Evolutionary conservation across 2,329 filamentous ascomycete species (phyloP), one percentile per base, ranked within the genome.

Genomic region (Fusarium tupiense): DNA sequence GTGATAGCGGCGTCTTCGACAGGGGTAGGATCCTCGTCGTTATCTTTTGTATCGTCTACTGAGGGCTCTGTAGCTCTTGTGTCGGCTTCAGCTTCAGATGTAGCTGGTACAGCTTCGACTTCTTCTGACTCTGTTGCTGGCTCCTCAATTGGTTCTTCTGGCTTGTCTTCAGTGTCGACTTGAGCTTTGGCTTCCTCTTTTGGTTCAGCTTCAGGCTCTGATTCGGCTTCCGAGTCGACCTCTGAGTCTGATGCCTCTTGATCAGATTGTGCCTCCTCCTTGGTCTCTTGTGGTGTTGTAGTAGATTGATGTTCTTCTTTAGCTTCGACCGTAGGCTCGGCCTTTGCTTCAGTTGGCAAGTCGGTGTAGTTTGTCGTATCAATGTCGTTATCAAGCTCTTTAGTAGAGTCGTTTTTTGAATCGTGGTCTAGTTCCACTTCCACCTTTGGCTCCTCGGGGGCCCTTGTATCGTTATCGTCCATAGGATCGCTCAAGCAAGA

Each of bases 401-500:
- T 72, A 33, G 29, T 2, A n/a, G 50, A 11, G 17, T 77, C 72
- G 52, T 69, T 73, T 31, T 74, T 71, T 58, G 69, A 54, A 49
- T 72, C 71, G 47, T 67, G 49, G 26, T 72, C 58, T 50, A 50
- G 61, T 41, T 63, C 59, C 20, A 61, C 61, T 59, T 75, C 69
- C 58, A 49, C 63, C 65, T 74, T 69, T 41, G 71, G 71, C 58
- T 77, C 67, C 73, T 76, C 63, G 54, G 50, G 65, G 61, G 72
- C 68, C 47, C 75, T 71, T 31, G 61, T 71, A 20, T 78, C 72
- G 63, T 73, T 75, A 67, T 86, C 82, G 75, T 84, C 81, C 81
- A 85, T 85, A 64, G 81, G 80, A 47, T 81, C 81, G 76, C 80
- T 84, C 62, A 84, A 53, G 75, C 84, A 87, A 61, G 84, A 86